Conservation (phyloP, 1,139 yeast genomes). For the Candida sanyaensis region DNA sequence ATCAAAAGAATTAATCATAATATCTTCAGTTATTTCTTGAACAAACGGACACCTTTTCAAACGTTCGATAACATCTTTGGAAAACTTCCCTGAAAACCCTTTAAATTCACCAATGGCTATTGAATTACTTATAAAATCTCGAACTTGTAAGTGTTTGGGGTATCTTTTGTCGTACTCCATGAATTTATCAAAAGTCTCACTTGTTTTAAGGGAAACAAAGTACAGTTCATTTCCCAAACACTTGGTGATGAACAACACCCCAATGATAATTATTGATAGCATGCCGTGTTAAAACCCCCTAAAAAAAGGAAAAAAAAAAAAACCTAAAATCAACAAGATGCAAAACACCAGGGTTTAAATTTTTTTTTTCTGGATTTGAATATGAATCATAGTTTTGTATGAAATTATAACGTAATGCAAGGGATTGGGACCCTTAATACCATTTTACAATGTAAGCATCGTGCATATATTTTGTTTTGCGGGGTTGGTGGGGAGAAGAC, state of each 20-base stretch:
- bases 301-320: neutral
- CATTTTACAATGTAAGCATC: neutral
- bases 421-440: neutral
- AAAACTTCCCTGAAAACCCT: constrained; percentile 64
- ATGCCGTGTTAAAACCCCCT: neutral
- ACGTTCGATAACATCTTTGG: constrained; percentile 47
- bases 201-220: constrained; percentile 27
- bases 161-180: constrained; percentile 36
- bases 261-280: constrained; percentile 1
- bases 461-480: neutral
- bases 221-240: constrained; percentile 16
- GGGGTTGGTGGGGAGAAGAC: neutral
- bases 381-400: neutral
- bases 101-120: constrained; percentile 63
- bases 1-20: constrained; percentile 48
- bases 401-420: neutral
- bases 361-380: neutral
- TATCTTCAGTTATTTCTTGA: constrained; percentile 62
- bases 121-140: constrained; percentile 44
- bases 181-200: constrained; percentile 40
- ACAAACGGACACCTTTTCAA: constrained; percentile 52
- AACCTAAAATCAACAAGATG: neutral
- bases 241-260: neutral
- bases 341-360: neutral
- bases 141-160: constrained; percentile 36